Evolutionary conservation across 345 rosid species (phyloP).

Genomic region (Theobroma cacao): DNA sequence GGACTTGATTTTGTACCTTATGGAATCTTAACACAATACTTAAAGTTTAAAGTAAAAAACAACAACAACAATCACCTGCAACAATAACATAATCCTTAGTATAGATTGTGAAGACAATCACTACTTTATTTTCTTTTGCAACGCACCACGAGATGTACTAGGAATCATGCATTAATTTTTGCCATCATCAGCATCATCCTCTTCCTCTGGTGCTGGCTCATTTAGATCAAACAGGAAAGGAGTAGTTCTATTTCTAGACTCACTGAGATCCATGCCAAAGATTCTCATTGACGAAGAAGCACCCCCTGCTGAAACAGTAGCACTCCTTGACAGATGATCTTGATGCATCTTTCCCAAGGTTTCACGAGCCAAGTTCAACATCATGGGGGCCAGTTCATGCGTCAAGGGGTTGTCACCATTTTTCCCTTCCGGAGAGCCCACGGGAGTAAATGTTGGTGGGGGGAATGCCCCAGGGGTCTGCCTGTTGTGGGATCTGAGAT

Average conservation of each 20-base stretch:
- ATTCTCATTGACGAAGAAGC: not conserved
- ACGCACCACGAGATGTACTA: not conserved
- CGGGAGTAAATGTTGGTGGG: conserved; percentile 7
- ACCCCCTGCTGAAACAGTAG: not conserved
- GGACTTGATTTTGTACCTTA: too few relatives aligned
- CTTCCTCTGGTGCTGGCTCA: not conserved
- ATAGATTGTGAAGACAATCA: not conserved
- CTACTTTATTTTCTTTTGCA: not conserved
- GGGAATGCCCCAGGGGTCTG: conserved; percentile 14
- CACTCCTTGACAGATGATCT: not conserved
- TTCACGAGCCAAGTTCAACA: conserved; percentile 9
- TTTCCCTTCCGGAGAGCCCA: not conserved
- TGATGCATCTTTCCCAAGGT: not conserved
- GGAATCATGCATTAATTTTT: not conserved
- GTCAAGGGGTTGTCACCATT: not conserved
- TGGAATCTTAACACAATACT: too few relatives aligned
- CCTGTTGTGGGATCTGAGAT: conserved; percentile 7
- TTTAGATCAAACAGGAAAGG: not conserved
- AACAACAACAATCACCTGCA: too few relatives aligned
- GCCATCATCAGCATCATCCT: not conserved
- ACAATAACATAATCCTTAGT: too few relatives aligned
- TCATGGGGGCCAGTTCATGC: conserved; percentile 13
- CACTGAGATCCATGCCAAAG: not conserved
- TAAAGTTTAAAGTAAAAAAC: too few relatives aligned
- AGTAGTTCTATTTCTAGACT: not conserved